Conservation (phyloP, 306 rosid genomes). For the Begonia peltatifolia region DNA sequence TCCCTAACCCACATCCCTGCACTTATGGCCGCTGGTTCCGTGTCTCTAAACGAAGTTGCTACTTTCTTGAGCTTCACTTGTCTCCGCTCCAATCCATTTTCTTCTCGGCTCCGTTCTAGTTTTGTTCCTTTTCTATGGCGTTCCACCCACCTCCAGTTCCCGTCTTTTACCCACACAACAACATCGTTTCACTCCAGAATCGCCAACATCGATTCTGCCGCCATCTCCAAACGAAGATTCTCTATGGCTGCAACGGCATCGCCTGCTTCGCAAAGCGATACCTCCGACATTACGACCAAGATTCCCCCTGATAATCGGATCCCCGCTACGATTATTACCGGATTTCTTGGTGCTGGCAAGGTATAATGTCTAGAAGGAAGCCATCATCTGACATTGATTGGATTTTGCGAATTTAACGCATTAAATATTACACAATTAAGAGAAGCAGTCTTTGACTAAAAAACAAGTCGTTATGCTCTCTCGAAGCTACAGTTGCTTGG, state of each 20-base stretch:
- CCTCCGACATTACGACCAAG: slow-evolving; percentile 40
- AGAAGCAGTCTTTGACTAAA: neutral
- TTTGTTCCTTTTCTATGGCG: slow-evolving; percentile 20
- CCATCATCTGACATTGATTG: neutral
- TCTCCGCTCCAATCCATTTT: slow-evolving; percentile 22
- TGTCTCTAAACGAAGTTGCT: slow-evolving; percentile 39
- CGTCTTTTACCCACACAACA: slow-evolving; percentile 11
- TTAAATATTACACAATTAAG: neutral
- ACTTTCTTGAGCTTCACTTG: slow-evolving; percentile 24
- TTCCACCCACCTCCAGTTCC: slow-evolving; percentile 11
- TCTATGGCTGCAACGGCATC: slow-evolving; percentile 38
- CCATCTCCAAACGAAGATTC: slow-evolving; percentile 25
- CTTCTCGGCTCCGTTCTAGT: slow-evolving; percentile 19
- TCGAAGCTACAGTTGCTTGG: no score
- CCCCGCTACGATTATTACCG: slow-evolving; percentile 89
- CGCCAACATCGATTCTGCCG: slow-evolving; percentile 10
- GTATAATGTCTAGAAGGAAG: slow-evolving; percentile 10
- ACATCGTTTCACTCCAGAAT: slow-evolving; percentile 12
- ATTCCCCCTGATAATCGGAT: slow-evolving; percentile 66
- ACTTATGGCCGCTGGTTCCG: slow-evolving; percentile 27
- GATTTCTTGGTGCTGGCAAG: slow-evolving; percentile 94
- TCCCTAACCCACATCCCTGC: neutral
- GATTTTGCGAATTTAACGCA: neutral
- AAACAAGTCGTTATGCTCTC: no score
- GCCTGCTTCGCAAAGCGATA: slow-evolving; percentile 38